Evolutionary conservation across 768 basidiomycete genomes (phyloP).

Genomic region (Naganishia onofrii): DNA sequence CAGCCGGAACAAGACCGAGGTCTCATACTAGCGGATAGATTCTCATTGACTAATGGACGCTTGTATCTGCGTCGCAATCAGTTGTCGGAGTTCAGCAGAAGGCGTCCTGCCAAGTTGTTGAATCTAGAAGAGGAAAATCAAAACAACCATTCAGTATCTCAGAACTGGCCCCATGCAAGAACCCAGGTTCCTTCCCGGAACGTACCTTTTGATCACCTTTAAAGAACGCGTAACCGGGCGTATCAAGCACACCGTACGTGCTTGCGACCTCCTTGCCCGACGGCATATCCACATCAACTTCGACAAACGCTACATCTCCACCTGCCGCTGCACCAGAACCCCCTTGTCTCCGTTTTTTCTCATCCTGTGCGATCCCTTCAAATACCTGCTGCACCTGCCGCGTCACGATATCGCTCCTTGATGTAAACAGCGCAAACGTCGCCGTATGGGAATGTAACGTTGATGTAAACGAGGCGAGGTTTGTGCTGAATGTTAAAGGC

Average conservation of each 20-base stretch:
- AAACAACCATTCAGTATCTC: not conserved
- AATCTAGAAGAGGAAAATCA: not conserved
- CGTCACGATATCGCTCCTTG: conserved; percentile 70
- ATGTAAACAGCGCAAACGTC: conserved; percentile 77
- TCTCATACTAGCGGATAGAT: not conserved
- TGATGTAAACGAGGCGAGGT: conserved; percentile 67
- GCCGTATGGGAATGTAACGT: conserved; percentile 67
- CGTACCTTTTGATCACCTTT: conserved; percentile 57
- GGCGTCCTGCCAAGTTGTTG: conserved; percentile 14
- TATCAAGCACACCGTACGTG: conserved; percentile 68
- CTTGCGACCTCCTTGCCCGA: conserved; percentile 62
- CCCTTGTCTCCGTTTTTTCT: conserved; percentile 3
- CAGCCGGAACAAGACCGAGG: not conserved
- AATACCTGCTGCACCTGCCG: conserved; percentile 80
- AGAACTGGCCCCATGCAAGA: too few relatives aligned
- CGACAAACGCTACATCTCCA: conserved; percentile 70
- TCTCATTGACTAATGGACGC: not conserved
- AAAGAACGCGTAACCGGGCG: conserved; percentile 89
- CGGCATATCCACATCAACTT: conserved; percentile 75
- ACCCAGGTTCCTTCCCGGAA: not conserved
- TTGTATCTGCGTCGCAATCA: conserved; percentile 16
- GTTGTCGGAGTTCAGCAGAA: not conserved
- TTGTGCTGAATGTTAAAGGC: conserved; percentile 71
- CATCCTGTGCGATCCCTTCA: conserved; percentile 56
- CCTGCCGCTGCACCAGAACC: conserved; percentile 27